Evolutionary conservation across 495 filamentous ascomycete species (phyloP).

Genomic region (Jackrogersella minutella): DNA sequence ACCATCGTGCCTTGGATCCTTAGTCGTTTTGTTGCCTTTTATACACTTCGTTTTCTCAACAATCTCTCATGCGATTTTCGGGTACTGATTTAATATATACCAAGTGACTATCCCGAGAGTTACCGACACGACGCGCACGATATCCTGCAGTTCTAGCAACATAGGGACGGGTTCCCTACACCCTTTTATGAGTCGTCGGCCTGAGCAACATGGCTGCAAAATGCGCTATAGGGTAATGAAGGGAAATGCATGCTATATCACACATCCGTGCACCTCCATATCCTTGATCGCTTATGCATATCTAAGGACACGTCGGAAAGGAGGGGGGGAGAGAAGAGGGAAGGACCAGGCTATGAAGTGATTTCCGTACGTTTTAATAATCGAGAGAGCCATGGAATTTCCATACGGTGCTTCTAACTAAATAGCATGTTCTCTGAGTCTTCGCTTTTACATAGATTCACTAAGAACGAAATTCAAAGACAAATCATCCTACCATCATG

Average conservation of each 20-base stretch:
- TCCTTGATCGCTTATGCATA: neutral
- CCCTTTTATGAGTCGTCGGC: neutral
- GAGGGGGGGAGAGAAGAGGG: neutral
- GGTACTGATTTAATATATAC: neutral
- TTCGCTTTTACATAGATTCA: neutral
- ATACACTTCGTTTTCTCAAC: neutral
- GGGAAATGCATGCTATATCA: neutral
- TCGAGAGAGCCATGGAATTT: neutral
- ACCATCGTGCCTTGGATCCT: neutral
- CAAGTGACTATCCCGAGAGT: neutral
- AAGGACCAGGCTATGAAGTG: neutral
- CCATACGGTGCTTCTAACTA: neutral
- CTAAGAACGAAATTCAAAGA: neutral
- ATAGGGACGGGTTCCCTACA: neutral
- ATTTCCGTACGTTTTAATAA: neutral
- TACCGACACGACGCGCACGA: neutral
- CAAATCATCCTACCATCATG: neutral
- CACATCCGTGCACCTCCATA: neutral
- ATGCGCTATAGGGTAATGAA: neutral
- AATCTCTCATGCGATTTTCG: neutral
- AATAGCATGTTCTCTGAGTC: neutral
- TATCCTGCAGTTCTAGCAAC: neutral
- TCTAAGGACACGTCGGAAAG: neutral
- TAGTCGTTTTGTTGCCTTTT: slow-evolving; percentile 12
- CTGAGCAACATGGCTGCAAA: neutral